Evolutionary conservation across 495 filamentous ascomycete species (phyloP).

Genomic region (Penicillium daleae): DNA sequence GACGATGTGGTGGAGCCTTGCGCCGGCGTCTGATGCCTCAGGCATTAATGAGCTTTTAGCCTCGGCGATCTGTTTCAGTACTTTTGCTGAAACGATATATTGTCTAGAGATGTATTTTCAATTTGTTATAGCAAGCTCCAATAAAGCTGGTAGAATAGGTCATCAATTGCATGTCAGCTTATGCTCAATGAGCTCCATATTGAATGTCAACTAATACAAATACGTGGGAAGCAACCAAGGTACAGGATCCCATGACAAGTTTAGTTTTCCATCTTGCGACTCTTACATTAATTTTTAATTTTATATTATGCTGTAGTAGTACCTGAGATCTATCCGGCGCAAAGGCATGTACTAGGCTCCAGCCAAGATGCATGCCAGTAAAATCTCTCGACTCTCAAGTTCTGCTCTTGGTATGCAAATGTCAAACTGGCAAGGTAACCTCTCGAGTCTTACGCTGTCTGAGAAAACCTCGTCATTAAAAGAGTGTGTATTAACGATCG

Average conservation of each 20-base stretch:
- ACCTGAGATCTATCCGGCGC: neutral
- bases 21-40: slow-evolving; percentile 17
- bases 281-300: no score
- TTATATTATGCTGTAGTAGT: no score
- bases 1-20: slow-evolving; percentile 38
- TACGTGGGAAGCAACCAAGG: slow-evolving; percentile 1
- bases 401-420: neutral
- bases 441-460: neutral
- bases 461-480: neutral
- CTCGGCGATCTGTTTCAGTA: slow-evolving; percentile 6
- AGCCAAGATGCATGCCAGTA: neutral
- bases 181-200: neutral
- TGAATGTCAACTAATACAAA: neutral
- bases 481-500: slow-evolving; percentile 10
- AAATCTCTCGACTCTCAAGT: neutral
- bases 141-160: neutral
- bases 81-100: neutral
- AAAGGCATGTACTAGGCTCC: slow-evolving; percentile 2
- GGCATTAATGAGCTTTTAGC: slow-evolving; percentile 17
- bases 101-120: neutral
- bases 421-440: neutral
- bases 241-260: neutral
- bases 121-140: neutral
- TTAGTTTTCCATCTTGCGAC: neutral
- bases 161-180: neutral